Percentiles rank a stretch among this genome's conserved stretches.
Conservation (phyloP, 495 filamentous ascomycete genomes). For the Neurospora tetrasperma region DNA sequence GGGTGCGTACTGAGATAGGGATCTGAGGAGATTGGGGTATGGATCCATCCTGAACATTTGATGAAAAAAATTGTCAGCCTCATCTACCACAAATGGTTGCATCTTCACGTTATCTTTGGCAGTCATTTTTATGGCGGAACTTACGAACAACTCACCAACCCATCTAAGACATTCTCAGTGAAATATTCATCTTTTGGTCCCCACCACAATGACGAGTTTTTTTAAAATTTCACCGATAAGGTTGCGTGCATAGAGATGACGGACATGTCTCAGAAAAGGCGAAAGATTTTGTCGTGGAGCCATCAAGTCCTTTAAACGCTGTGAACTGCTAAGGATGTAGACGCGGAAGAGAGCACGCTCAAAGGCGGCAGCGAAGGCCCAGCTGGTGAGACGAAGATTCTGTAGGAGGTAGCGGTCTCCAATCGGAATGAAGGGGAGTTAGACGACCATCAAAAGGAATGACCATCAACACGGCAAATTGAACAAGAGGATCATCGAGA, state of each 20-base stretch:
- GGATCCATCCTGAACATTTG: not conserved
- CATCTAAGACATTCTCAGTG: not conserved
- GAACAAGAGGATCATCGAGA: no score
- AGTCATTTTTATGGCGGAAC: not conserved
- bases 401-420: not conserved
- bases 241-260: not conserved
- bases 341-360: not conserved
- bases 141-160: not conserved
- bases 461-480: no score
- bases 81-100: not conserved
- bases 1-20: not conserved
- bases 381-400: not conserved
- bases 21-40: not conserved
- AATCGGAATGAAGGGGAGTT: not conserved
- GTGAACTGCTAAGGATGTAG: no score
- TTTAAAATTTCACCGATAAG: no score
- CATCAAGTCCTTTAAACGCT: no score
- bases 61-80: not conserved
- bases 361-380: not conserved
- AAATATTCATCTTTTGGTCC: no score
- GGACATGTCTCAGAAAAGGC: not conserved
- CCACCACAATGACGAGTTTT: no score
- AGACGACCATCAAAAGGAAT: no score
- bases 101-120: not conserved
- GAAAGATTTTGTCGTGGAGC: not conserved